Evolutionary conservation across 1,284 basidiomycete genomes (phyloP).

Genomic region (Sanguinoderma infundibulare): DNA sequence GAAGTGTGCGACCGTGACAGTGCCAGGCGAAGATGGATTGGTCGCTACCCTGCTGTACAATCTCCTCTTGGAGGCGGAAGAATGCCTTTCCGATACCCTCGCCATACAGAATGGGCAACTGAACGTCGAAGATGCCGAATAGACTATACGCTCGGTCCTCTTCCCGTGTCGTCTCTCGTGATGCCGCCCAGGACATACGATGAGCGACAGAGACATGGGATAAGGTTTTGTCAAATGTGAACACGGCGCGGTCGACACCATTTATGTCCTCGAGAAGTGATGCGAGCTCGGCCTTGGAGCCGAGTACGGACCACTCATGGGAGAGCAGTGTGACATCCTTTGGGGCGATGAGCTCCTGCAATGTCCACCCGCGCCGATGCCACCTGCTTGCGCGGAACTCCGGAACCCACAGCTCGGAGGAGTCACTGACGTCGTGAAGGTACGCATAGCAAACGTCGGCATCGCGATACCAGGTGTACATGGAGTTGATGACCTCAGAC

Average conservation of each 20-base stretch:
- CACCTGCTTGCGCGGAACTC: not conserved
- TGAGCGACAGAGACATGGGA: not conserved
- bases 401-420: not conserved
- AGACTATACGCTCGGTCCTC: slow-evolving; percentile 22
- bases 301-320: too few relatives aligned
- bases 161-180: slow-evolving; percentile 6
- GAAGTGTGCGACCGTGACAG: not conserved
- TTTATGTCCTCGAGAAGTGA: not conserved
- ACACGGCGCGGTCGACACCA: not conserved
- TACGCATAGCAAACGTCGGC: not conserved
- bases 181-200: not conserved
- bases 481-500: not conserved
- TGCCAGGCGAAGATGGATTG: slow-evolving; percentile 21
- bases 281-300: too few relatives aligned
- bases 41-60: slow-evolving; percentile 14
- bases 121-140: slow-evolving; percentile 19
- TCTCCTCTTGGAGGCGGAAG: slow-evolving; percentile 19
- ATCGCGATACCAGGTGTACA: not conserved
- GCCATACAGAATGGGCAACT: slow-evolving; percentile 19
- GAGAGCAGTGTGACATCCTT: too few relatives aligned
- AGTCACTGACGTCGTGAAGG: not conserved
- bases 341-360: too few relatives aligned
- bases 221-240: not conserved
- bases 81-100: slow-evolving; percentile 15
- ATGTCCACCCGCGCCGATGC: not conserved